Evolutionary conservation across 306 rosid species (phyloP), one percentile per base, ranked within the genome.

Genomic region (Cucurbita ficifolia): DNA sequence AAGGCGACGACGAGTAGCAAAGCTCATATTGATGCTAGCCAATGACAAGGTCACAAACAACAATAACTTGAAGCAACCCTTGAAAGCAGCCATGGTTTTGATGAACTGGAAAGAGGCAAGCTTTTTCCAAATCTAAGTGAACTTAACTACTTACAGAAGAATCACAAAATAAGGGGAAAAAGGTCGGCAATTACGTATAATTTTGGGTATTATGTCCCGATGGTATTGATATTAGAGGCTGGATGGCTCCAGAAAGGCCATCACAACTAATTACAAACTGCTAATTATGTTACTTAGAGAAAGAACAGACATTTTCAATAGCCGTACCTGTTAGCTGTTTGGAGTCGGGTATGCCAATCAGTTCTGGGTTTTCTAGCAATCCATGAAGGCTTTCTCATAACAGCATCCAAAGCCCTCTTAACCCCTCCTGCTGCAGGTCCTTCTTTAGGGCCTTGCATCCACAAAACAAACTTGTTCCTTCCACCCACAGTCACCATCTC

Each of bases 401-500:
- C 84, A 78, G 56, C 77, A 76, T 81, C 80, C 52, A 88, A 78
- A 42, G 81, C 79, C 73, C 84, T 87, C 84, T 79, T 86, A 1
- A 91, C 88, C 69, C 59, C 64, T 16, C 54, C 82, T 5, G 75
- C 9, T 14, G 51, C 80, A 10, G 77, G 11, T 35, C 81, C 79
- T 46, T 16, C 57, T 8, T 39, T 70, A 61, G 67, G 48, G n/a
- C 86, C 86, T 61, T 78, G 76, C 16, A 88, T 72, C 92, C 89
- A 88, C 69, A 87, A 38, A 74, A 82, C 83, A 77, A 42, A 62
- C 72, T 79, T 91, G 67, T 76, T 81, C 77, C 96, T 85, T 58
- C 89, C 87, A 40, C 88, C 89, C 14, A 86, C 81, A 1, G 81
- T 86, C 77, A 81, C 88, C 84, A 86, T 83, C 82, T 87, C 96